phyloP scores from a whole-genome alignment of 169 alveolate genomes.

The Cryptosporidium canis region DNA sequence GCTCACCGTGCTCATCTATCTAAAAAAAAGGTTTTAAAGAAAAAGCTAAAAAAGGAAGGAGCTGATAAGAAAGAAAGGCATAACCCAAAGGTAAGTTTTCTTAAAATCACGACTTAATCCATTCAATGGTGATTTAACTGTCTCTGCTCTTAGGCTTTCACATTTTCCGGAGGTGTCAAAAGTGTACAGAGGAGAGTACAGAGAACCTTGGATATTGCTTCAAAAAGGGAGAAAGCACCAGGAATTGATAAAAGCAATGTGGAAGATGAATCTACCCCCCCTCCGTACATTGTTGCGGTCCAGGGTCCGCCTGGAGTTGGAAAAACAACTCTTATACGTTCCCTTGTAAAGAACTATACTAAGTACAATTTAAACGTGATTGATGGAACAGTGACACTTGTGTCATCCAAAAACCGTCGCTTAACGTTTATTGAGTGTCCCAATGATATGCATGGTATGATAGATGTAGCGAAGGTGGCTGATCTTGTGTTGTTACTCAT shows the following conservation, averaged over 20 bases:
- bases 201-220: constrained; percentile 86
- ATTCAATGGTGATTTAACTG: neutral
- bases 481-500: constrained; percentile 95
- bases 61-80: constrained; percentile 79
- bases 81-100: constrained; percentile 83
- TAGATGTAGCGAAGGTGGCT: constrained; percentile 97
- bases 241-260: constrained; percentile 80
- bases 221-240: constrained; percentile 84
- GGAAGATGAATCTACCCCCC: constrained; percentile 74
- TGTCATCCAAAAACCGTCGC: constrained; percentile 93
- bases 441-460: constrained; percentile 93
- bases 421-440: constrained; percentile 96
- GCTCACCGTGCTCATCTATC: constrained; percentile 51
- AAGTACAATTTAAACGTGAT: constrained; percentile 83
- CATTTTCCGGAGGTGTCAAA: constrained; percentile 91
- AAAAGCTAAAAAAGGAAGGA: constrained; percentile 73
- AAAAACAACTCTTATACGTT: constrained; percentile 95
- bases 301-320: constrained; percentile 96
- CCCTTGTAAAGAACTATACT: constrained; percentile 95
- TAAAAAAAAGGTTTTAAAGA: constrained; percentile 36
- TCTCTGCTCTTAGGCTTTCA: constrained; percentile 81
- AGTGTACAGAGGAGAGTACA: constrained; percentile 90
- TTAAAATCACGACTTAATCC: neutral
- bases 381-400: constrained; percentile 94
- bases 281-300: constrained; percentile 89